Percentiles rank a stretch among this genome's conserved stretches.
Conservation (phyloP, 768 basidiomycete species). For the Cyclocybe aegerita region DNA sequence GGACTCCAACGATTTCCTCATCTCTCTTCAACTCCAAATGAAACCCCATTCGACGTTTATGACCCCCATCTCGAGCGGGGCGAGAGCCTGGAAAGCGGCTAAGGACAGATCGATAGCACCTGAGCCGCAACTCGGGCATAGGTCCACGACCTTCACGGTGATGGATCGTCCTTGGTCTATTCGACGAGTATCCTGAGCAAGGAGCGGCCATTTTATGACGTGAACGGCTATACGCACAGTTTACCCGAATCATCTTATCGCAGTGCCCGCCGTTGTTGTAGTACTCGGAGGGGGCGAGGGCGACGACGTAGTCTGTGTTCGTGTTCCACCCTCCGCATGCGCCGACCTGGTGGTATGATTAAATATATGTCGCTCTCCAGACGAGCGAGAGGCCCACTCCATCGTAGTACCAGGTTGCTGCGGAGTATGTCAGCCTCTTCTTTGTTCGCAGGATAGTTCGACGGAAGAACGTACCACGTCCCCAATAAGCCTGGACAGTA, state of each 20-base stretch:
- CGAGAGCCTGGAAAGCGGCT: conserved; percentile 26
- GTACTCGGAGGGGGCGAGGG: conserved; percentile 18
- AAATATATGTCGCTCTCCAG: background rate
- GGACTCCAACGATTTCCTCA: no score
- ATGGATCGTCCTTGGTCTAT: conserved; percentile 25
- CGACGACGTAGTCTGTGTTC: conserved; percentile 22
- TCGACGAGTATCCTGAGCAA: background rate
- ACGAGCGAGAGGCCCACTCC: conserved; percentile 10
- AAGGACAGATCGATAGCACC: conserved; percentile 27
- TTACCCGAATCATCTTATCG: conserved; percentile 14
- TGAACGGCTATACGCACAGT: conserved; percentile 16
- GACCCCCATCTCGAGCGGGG: conserved; percentile 20
- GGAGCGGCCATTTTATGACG: background rate
- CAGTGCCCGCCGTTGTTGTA: conserved; percentile 14
- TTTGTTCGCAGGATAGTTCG: background rate
- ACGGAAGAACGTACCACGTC: no score
- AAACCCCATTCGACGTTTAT: conserved; percentile 26
- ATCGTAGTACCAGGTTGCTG: conserved; percentile 19
- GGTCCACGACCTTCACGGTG: conserved; percentile 24
- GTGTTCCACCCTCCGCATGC: conserved; percentile 18
- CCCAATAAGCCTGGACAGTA: no score
- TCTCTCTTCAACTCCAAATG: conserved; percentile 1
- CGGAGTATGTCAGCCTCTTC: background rate
- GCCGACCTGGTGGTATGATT: conserved; percentile 11
- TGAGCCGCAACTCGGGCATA: conserved; percentile 27